Evolutionary conservation across 2,329 filamentous ascomycete species (phyloP).

Genomic region (Fusarium sp.): DNA sequence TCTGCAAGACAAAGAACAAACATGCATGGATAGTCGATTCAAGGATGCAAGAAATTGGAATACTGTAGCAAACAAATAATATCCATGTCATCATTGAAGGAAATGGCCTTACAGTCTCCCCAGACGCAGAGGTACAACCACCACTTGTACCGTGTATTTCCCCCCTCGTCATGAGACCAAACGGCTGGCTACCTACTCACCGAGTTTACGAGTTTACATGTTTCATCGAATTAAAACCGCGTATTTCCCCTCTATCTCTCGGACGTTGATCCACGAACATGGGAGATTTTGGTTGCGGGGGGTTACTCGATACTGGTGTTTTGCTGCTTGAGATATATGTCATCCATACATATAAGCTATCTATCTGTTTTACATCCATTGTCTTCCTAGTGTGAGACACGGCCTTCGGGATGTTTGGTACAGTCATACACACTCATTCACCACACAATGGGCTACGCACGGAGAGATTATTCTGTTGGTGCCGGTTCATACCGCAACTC

Average conservation of each 20-base stretch:
- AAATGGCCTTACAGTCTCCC: constrained; percentile 28
- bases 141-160: constrained; percentile 29
- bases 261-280: constrained; percentile 26
- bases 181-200: constrained; percentile 33
- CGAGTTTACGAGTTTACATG: constrained; percentile 33
- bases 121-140: constrained; percentile 29
- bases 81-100: constrained; percentile 35
- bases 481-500: constrained; percentile 34
- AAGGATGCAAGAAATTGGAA: constrained; percentile 20
- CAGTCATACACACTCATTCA: constrained; percentile 20
- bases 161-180: constrained; percentile 19
- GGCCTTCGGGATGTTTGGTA: constrained; percentile 29
- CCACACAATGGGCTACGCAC: constrained; percentile 1
- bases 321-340: constrained; percentile 33
- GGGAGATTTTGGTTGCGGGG: constrained; percentile 34
- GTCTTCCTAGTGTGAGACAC: constrained; percentile 31
- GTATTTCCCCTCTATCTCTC: constrained; percentile 10
- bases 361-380: neutral
- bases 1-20: constrained; percentile 18
- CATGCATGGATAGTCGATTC: constrained; percentile 9
- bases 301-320: constrained; percentile 43
- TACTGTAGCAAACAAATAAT: constrained; percentile 16
- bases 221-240: constrained; percentile 28
- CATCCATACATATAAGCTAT: constrained; percentile 19
- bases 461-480: constrained; percentile 15